A percentile compares a stretch with the other conserved stretches of the same genome.
Evolutionary conservation across 2,329 filamentous ascomycete genomes (phyloP).

Genomic region (Fusarium udum): DNA sequence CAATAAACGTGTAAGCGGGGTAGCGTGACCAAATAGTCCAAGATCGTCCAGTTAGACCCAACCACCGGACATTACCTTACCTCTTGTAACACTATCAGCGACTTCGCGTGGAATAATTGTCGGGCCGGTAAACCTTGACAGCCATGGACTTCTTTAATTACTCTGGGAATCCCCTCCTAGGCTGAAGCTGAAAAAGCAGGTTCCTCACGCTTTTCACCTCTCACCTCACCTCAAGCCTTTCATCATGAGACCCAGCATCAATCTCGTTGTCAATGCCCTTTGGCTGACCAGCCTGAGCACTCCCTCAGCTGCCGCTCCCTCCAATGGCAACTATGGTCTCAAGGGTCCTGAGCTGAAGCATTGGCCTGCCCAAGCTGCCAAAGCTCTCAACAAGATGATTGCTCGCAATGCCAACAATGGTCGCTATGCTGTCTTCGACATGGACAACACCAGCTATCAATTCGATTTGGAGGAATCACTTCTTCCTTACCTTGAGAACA

Average conservation of each 20-base stretch:
- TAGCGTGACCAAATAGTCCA: conserved; percentile 12
- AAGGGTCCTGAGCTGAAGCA: conserved; percentile 44
- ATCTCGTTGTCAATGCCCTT: conserved; percentile 21
- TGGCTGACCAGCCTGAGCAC: conserved; percentile 25
- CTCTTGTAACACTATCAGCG: neutral
- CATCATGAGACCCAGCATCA: conserved; percentile 26
- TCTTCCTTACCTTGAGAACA: conserved; percentile 55
- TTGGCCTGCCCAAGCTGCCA: conserved; percentile 51
- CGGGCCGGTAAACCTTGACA: conserved; percentile 13
- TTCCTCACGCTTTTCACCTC: neutral
- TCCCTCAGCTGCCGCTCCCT: conserved; percentile 16
- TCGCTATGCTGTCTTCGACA: conserved; percentile 54
- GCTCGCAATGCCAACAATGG: conserved; percentile 49
- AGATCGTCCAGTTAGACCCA: conserved; percentile 22
- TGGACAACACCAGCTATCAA: conserved; percentile 57
- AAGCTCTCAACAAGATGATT: conserved; percentile 51
- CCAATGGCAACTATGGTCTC: conserved; percentile 9
- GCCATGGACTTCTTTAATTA: conserved; percentile 10
- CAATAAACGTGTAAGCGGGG: conserved; percentile 14
- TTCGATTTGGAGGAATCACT: conserved; percentile 56
- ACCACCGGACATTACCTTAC: conserved; percentile 24
- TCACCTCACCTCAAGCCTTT: neutral
- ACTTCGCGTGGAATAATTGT: conserved; percentile 17
- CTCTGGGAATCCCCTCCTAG: neutral
- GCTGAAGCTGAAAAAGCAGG: neutral